These are phyloP conservation scores for Ilyonectria sp. DNA, from an alignment of 2,329 filamentous ascomycete species.

Conservation along the genomic window DNA sequence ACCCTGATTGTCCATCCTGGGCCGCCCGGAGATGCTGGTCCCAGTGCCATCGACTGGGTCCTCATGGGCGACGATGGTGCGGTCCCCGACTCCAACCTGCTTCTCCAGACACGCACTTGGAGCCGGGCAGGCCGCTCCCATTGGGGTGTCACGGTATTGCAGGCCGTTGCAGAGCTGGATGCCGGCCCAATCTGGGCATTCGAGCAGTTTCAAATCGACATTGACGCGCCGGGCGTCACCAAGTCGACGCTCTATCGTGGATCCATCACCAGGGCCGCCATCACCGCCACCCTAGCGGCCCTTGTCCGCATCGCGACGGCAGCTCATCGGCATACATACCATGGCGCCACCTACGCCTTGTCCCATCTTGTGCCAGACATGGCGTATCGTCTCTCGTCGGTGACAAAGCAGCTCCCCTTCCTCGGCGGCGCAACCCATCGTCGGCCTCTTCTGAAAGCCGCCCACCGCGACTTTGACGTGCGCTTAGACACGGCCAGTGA, in stretches of 20 bases:
- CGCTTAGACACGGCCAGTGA: conserved; percentile 16
- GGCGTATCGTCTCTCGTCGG: conserved; percentile 7
- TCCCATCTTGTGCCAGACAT: not conserved
- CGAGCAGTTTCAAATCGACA: conserved; percentile 35
- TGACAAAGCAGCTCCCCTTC: conserved; percentile 10
- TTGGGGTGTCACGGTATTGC: conserved; percentile 38
- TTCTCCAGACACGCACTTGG: conserved; percentile 32
- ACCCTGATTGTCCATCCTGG: conserved; percentile 37
- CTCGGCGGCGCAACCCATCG: conserved; percentile 16
- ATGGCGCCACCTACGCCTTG: not conserved
- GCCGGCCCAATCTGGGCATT: conserved; percentile 39
- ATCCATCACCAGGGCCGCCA: conserved; percentile 27
- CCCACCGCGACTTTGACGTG: conserved; percentile 26
- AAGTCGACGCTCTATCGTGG: conserved; percentile 36
- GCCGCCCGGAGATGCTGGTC: conserved; percentile 35
- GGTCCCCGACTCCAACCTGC: conserved; percentile 17
- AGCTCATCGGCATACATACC: not conserved
- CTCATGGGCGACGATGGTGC: conserved; percentile 37
- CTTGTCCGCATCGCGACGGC: conserved; percentile 9
- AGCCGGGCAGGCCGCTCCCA: conserved; percentile 31
- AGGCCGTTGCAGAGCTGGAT: conserved; percentile 37
- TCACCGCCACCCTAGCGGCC: conserved; percentile 24
- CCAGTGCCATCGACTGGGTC: conserved; percentile 37
- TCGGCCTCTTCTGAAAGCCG: conserved; percentile 17
- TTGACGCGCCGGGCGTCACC: conserved; percentile 28